These are phyloP conservation scores for Cicer arietinum DNA, from an alignment of 306 rosid genomes.

Conservation along the genomic window DNA sequence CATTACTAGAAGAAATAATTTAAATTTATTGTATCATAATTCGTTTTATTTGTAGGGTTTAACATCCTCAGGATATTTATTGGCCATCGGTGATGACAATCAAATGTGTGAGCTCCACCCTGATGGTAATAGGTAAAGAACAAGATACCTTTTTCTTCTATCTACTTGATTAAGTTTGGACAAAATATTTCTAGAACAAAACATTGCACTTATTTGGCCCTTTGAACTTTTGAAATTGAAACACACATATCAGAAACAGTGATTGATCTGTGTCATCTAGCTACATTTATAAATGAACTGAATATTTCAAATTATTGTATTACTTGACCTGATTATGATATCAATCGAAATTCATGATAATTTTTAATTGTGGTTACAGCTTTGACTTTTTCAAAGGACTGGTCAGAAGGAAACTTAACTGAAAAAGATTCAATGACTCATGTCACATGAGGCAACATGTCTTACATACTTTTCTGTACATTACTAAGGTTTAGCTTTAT, in stretches of 20 bases:
- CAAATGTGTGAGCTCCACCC: conserved; percentile 94
- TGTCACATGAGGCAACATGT: conserved; percentile 42
- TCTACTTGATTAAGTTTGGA: conserved; percentile 10
- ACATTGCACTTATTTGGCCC: background rate
- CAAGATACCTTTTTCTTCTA: conserved; percentile 12
- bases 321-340: conserved; percentile 36
- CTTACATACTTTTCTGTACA: conserved; percentile 38
- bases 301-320: conserved; percentile 5
- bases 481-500: conserved; percentile 26
- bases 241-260: conserved; percentile 22
- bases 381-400: conserved; percentile 87
- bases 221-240: conserved; percentile 18
- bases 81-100: conserved; percentile 83
- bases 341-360: conserved; percentile 31
- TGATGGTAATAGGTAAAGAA: conserved; percentile 80
- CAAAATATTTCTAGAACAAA: conserved; percentile 6
- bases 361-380: conserved; percentile 51
- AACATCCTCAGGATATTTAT: conserved; percentile 68
- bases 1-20: conserved; percentile 28
- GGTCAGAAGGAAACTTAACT: conserved; percentile 70
- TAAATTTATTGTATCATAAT: conserved; percentile 17
- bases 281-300: background rate
- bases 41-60: conserved; percentile 48
- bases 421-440: conserved; percentile 51
- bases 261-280: conserved; percentile 11